phyloP scores from a whole-genome alignment of 2,329 filamentous ascomycete species.

The Pyricularia pennisetigena region DNA sequence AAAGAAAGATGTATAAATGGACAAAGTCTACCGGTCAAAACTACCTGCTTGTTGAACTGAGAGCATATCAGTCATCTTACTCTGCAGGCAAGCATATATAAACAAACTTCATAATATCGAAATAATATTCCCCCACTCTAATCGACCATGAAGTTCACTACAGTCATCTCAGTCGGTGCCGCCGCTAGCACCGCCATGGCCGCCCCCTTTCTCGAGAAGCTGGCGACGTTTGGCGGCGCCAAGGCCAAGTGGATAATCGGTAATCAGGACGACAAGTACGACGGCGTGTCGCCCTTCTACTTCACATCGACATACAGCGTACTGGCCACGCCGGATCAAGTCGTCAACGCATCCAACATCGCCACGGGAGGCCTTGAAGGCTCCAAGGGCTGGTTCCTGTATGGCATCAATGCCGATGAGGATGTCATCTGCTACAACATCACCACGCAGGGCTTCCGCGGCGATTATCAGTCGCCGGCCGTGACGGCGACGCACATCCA shows the following conservation, averaged over 20 bases:
- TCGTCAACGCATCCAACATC: conserved; percentile 26
- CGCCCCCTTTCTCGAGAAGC: background rate
- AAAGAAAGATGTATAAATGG: background rate
- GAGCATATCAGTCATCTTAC: background rate
- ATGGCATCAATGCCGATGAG: conserved; percentile 31
- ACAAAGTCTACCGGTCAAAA: background rate
- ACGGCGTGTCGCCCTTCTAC: conserved; percentile 7
- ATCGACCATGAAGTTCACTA: background rate
- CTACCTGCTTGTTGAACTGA: background rate
- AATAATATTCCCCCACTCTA: background rate
- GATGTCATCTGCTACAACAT: conserved; percentile 29
- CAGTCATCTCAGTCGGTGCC: background rate
- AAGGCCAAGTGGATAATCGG: background rate
- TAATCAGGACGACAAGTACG: background rate
- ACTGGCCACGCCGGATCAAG: conserved; percentile 33
- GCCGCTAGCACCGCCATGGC: background rate
- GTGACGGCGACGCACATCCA: conserved; percentile 40
- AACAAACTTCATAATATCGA: too few species aligned
- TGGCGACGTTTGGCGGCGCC: background rate
- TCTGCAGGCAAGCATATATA: too few species aligned
- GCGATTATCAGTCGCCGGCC: conserved; percentile 33
- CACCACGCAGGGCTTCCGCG: conserved; percentile 31
- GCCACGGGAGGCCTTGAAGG: conserved; percentile 22
- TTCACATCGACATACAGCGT: conserved; percentile 37
- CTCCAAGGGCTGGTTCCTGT: conserved; percentile 34